Percentiles rank a stretch among this genome's conserved stretches.
Conservation (phyloP, 768 basidiomycete species). For the Russula sp. region DNA sequence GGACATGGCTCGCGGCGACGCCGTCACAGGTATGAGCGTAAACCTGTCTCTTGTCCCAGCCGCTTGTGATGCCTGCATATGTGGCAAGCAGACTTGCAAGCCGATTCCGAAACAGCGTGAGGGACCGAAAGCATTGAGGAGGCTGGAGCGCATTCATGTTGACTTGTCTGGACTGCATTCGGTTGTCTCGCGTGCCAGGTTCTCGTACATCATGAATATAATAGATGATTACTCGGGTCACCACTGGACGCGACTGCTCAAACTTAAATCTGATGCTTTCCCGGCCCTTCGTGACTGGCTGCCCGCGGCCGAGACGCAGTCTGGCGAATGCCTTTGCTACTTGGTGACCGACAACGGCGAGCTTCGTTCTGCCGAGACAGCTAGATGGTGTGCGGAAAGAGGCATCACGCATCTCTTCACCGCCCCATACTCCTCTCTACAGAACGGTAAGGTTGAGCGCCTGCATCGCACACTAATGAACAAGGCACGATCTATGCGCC, state of each 20-base stretch:
- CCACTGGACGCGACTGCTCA: neutral
- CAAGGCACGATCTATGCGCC: neutral
- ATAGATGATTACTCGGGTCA: neutral
- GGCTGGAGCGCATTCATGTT: neutral
- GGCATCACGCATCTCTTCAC: neutral
- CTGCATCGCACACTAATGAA: neutral
- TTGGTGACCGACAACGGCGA: constrained; percentile 1
- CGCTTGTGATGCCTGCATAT: neutral
- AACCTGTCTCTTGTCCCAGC: neutral
- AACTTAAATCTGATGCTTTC: neutral
- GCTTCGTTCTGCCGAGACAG: neutral
- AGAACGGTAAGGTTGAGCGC: constrained; percentile 2
- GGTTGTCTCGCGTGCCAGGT: neutral
- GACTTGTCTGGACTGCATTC: neutral
- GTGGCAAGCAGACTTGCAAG: neutral
- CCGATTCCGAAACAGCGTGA: neutral
- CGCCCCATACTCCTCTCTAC: constrained; percentile 1
- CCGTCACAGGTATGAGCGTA: neutral
- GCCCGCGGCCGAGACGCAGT: neutral
- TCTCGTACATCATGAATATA: neutral
- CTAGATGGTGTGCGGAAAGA: too few relatives aligned
- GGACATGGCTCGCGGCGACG: neutral
- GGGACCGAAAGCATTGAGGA: neutral
- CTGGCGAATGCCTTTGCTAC: neutral
- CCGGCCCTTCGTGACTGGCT: neutral